Evolutionary conservation across 2,329 filamentous ascomycete species (phyloP), one percentile per base, ranked within the genome.

Genomic region (Leptographium procerum): DNA sequence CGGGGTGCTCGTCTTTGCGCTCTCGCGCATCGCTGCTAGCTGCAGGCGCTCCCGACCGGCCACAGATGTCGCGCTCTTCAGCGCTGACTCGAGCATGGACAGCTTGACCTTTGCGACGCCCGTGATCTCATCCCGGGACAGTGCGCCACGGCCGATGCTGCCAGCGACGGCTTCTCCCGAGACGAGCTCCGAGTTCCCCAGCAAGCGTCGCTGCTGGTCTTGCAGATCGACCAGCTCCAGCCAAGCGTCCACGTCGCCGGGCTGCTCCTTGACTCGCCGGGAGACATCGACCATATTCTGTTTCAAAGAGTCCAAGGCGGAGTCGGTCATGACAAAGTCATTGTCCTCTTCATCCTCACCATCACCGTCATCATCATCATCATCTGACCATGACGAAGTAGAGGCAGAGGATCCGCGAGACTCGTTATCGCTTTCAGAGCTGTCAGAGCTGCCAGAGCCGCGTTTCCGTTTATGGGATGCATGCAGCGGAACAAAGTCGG

Each of bases 71-170:
- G 82, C 75, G 52, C 86, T 80, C 13, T 76, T 72, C 9, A 96
- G 69, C 0, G 91, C 91, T 61, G 89, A 85, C 63, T 92, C 84
- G 61, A 91, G 88, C 61, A 95, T 82, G 2, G 86, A 84, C 2
- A 95, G 73, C 63, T 89, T 92, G 58, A 96, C 83, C 62, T 94
- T 87, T 4, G 89, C 85, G 57, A 89, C 82, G 61, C 86, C 86
- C 61, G 79, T 80, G 55, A 76, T 74, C 66, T 94, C 87, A 3
- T 84, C 81, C 31, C 75, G 73, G 0, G 82, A 84, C 28, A 77
- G 73, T 33, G 66, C 75, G 19, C 16, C 36, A 16, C 1, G 29
- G 3, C 26, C 45, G 33, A 16, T 14, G 70, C 40, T 9, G 43
- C 19, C n/a, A n/a, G n/a, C n/a, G n/a, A n/a, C n/a, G n/a, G n/a